These are phyloP conservation scores for Haplosporangium gracile DNA, from an alignment of 192 early-diverging fungal genomes.

Conservation along the genomic window DNA sequence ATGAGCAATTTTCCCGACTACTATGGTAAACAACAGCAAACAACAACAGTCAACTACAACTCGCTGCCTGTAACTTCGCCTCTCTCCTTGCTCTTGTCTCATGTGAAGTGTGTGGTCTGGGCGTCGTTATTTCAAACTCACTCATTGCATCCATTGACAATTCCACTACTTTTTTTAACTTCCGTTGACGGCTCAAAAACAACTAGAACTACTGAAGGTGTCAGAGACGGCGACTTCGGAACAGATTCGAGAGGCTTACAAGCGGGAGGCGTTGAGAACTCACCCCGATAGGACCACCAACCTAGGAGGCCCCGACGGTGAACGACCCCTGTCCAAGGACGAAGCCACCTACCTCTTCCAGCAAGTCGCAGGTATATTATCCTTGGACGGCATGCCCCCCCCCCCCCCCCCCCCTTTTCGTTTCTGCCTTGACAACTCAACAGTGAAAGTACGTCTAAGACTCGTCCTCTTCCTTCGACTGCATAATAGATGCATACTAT, in stretches of 20 bases:
- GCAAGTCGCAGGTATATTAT: slow-evolving; percentile 65
- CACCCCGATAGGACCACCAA: slow-evolving; percentile 78
- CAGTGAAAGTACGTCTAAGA: neutral
- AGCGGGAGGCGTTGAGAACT: slow-evolving; percentile 74
- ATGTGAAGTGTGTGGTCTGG: neutral
- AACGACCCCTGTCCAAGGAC: slow-evolving; percentile 41
- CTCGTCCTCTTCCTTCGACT: neutral
- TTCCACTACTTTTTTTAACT: neutral
- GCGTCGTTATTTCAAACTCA: neutral
- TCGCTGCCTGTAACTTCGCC: neutral
- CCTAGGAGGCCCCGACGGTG: slow-evolving; percentile 61
- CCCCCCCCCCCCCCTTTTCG: neutral
- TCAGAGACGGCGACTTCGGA: slow-evolving; percentile 69
- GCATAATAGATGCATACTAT: slow-evolving; percentile 76
- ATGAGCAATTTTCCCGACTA: slow-evolving; percentile 68
- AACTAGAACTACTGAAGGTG: slow-evolving; percentile 66
- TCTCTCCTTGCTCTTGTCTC: neutral
- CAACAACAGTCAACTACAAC: neutral
- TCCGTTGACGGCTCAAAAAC: too few species aligned
- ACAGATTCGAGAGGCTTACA: slow-evolving; percentile 86
- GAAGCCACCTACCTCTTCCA: slow-evolving; percentile 70
- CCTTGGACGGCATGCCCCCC: too few species aligned
- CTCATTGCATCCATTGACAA: too few species aligned
- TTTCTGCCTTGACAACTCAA: neutral
- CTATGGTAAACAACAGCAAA: slow-evolving; percentile 59